Percentiles rank a stretch among this genome's conserved stretches.
phyloP scores from a whole-genome alignment of 2,329 filamentous ascomycete species.

The Aureobasidium lini region DNA sequence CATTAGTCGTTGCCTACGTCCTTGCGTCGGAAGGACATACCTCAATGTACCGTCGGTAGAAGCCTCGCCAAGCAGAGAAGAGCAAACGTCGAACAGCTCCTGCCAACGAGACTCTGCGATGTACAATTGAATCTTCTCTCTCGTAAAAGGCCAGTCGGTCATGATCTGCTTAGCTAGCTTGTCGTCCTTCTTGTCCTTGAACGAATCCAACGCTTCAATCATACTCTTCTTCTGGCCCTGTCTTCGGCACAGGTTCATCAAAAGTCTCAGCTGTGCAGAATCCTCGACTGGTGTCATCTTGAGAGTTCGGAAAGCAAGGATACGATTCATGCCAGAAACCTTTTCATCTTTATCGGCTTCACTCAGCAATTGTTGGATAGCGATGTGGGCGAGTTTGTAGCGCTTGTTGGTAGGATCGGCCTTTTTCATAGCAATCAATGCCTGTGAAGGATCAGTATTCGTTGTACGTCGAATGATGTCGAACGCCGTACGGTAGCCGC shows the following conservation, averaged over 20 bases:
- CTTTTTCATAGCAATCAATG: slow-evolving; percentile 28
- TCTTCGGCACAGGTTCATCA: slow-evolving; percentile 11
- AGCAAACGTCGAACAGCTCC: neutral
- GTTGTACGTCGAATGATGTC: neutral
- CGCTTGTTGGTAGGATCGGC: slow-evolving; percentile 24
- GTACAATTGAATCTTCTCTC: slow-evolving; percentile 7
- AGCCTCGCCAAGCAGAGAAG: neutral
- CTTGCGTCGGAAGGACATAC: neutral
- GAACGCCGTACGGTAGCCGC: slow-evolving; percentile 19
- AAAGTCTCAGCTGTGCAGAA: slow-evolving; percentile 3
- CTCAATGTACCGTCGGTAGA: neutral
- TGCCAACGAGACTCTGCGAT: slow-evolving; percentile 8
- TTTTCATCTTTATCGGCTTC: slow-evolving; percentile 10
- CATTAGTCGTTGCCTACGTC: neutral
- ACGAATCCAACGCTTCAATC: neutral
- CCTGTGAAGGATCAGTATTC: slow-evolving; percentile 16
- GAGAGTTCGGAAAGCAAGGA: slow-evolving; percentile 11
- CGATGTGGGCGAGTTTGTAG: slow-evolving; percentile 28
- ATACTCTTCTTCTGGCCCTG: slow-evolving; percentile 8
- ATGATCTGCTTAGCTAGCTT: slow-evolving; percentile 8
- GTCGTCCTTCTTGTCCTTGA: slow-evolving; percentile 1
- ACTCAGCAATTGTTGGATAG: slow-evolving; percentile 8
- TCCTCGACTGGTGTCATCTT: slow-evolving; percentile 6
- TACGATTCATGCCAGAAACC: slow-evolving; percentile 13
- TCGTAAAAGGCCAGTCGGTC: slow-evolving; percentile 9